Evolutionary conservation across 148 eudicot genomes (phyloP).

Genomic region (Rhododendron henanense): DNA sequence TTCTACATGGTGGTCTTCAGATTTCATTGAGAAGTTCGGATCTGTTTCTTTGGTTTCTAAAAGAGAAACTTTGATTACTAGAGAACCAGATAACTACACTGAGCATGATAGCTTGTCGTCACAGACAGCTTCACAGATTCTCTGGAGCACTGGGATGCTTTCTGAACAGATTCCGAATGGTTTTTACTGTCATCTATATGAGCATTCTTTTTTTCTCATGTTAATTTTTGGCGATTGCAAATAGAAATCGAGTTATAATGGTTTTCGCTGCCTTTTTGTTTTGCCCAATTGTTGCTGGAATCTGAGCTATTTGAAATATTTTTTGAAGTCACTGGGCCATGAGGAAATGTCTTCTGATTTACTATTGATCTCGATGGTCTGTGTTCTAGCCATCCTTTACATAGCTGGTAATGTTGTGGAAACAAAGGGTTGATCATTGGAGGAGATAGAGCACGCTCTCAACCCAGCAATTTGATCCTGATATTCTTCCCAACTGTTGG

Average conservation of each 20-base stretch:
- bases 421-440: slow-evolving; percentile 35
- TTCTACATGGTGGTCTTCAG: slow-evolving; percentile 73
- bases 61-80: slow-evolving; percentile 42
- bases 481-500: no score
- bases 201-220: slow-evolving; percentile 21
- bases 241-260: not conserved
- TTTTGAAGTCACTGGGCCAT: not conserved
- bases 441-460: no score
- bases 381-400: slow-evolving; percentile 70
- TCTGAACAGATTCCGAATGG: slow-evolving; percentile 90
- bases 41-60: slow-evolving; percentile 71
- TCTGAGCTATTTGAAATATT: not conserved
- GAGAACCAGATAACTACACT: slow-evolving; percentile 36
- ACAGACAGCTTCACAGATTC: slow-evolving; percentile 68
- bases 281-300: not conserved
- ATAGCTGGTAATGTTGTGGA: slow-evolving; percentile 83
- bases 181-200: slow-evolving; percentile 79
- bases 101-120: slow-evolving; percentile 42
- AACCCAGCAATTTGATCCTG: no score
- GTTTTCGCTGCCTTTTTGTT: not conserved
- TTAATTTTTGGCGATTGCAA: not conserved
- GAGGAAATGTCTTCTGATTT: not conserved
- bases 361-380: slow-evolving; percentile 45
- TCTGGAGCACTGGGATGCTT: slow-evolving; percentile 87
- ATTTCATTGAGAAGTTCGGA: slow-evolving; percentile 66